Evolutionary conservation across 306 rosid species (phyloP).

Genomic region (Oemleria cerasiformis): DNA sequence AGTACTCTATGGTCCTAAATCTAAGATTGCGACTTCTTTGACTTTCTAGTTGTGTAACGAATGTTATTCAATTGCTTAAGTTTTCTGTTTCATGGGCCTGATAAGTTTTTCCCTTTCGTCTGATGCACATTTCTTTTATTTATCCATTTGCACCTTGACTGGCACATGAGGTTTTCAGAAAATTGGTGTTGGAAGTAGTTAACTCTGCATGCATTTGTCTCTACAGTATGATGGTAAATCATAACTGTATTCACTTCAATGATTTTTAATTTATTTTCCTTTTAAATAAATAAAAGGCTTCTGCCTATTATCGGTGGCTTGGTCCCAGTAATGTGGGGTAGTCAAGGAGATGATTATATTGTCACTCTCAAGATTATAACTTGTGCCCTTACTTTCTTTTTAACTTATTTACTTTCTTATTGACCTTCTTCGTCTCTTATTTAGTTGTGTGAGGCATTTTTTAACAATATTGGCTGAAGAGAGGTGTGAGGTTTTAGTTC

Average conservation of each 20-base stretch:
- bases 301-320: background rate
- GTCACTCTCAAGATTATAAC: background rate
- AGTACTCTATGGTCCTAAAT: background rate
- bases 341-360: background rate
- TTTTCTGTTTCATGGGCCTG: background rate
- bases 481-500: background rate
- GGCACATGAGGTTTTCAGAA: background rate
- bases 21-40: background rate
- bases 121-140: too few species aligned
- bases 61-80: background rate
- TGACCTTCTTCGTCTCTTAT: background rate
- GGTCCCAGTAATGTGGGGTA: background rate
- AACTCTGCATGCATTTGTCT: background rate
- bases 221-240: too few species aligned
- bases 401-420: background rate
- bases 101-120: background rate
- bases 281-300: background rate
- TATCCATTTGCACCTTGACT: background rate
- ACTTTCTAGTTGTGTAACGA: background rate
- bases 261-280: background rate
- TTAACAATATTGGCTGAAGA: background rate
- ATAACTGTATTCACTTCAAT: too few species aligned
- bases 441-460: background rate
- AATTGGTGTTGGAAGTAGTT: background rate
- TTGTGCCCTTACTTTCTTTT: background rate